These are phyloP conservation scores for Cylindrotheca closterium DNA, from an alignment of 108 stramenopile genomes.

Conservation along the genomic window DNA sequence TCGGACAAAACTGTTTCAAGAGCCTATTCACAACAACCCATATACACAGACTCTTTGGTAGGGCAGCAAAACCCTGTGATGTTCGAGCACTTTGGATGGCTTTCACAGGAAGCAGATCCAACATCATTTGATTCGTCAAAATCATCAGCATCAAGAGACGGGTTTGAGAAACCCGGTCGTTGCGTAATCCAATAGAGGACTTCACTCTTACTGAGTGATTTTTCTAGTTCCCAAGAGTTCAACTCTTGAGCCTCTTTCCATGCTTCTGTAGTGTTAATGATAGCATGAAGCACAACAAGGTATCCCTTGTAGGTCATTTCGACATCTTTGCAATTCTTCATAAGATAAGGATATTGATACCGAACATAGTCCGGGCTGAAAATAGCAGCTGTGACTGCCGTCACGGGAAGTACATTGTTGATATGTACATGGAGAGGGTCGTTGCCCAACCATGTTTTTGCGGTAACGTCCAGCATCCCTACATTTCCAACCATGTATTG, in stretches of 20 bases:
- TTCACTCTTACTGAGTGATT: slow-evolving; percentile 79
- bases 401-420: slow-evolving; percentile 87
- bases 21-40: slow-evolving; percentile 46
- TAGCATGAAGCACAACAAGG: slow-evolving; percentile 61
- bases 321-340: slow-evolving; percentile 28
- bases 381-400: slow-evolving; percentile 61
- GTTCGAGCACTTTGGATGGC: slow-evolving; percentile 24
- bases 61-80: slow-evolving; percentile 48
- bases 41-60: slow-evolving; percentile 16
- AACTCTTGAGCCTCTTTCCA: slow-evolving; percentile 72
- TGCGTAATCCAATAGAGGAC: slow-evolving; percentile 73
- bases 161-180: slow-evolving; percentile 43
- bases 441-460: slow-evolving; percentile 85
- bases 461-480: slow-evolving; percentile 77
- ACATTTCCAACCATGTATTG: slow-evolving; percentile 91
- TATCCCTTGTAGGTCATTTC: slow-evolving; percentile 86
- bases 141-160: background rate
- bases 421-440: slow-evolving; percentile 77
- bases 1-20: too few relatives aligned
- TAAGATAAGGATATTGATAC: slow-evolving; percentile 44
- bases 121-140: background rate
- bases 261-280: slow-evolving; percentile 65
- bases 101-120: background rate
- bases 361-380: slow-evolving; percentile 63
- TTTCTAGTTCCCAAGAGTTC: slow-evolving; percentile 65